A percentile compares a stretch with the other conserved stretches of the same genome.
phyloP scores from a whole-genome alignment of 441 rosid genomes.

The Populus hybrid region DNA sequence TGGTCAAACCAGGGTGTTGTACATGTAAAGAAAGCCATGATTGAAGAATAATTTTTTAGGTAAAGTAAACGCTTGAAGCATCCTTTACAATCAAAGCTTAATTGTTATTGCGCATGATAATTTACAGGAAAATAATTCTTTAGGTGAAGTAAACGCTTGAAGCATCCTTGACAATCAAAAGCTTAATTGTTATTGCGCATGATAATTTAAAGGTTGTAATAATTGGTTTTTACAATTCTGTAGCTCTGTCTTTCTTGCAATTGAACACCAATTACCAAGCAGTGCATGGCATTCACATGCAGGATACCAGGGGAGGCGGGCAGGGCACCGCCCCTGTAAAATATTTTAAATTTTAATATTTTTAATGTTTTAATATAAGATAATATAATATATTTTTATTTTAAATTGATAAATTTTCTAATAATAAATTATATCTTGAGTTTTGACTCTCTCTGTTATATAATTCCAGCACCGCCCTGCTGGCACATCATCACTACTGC shows the following conservation, averaged over 20 bases:
- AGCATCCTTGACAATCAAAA: neutral
- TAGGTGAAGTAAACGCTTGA: neutral
- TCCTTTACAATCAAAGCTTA: neutral
- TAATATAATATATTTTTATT: no score
- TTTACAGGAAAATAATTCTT: neutral
- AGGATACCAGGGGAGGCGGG: neutral
- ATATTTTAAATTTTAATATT: no score
- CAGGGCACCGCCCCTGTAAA: no score
- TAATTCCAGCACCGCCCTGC: no score
- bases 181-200: neutral
- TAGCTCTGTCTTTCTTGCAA: neutral
- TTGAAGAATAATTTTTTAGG: neutral
- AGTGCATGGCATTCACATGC: conserved; percentile 2
- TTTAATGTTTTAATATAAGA: no score
- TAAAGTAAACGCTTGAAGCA: neutral
- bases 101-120: neutral
- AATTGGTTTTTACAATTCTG: neutral
- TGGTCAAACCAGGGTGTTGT: neutral
- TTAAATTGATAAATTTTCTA: no score
- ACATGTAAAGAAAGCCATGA: neutral
- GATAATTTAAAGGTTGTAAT: neutral
- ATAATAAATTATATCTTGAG: no score
- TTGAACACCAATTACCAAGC: neutral
- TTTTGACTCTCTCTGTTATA: no score
- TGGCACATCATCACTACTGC: neutral